A percentile compares a stretch with the other conserved stretches of the same genome.
These are phyloP conservation scores for Cynara cardunculus DNA, from an alignment of 129 eudicot species.

Conservation along the genomic window DNA sequence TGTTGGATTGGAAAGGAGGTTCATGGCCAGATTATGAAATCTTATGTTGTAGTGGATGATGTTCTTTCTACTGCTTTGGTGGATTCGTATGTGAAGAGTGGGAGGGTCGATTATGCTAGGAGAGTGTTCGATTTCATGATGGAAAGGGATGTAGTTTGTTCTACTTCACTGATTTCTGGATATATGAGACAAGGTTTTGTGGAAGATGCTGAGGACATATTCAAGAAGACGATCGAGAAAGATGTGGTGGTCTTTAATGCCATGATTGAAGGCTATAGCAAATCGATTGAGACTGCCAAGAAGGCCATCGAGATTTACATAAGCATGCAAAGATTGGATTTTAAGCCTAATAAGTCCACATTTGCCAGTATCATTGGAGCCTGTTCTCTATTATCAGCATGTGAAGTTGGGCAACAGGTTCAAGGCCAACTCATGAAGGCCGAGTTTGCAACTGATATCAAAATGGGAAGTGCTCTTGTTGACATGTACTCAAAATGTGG, in stretches of 20 bases:
- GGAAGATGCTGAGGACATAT: slow-evolving; percentile 69
- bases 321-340: slow-evolving; percentile 64
- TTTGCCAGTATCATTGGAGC: slow-evolving; percentile 88
- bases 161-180: slow-evolving; percentile 79
- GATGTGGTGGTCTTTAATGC: slow-evolving; percentile 93
- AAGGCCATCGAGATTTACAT: slow-evolving; percentile 62
- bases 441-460: slow-evolving; percentile 42
- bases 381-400: slow-evolving; percentile 55
- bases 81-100: slow-evolving; percentile 75
- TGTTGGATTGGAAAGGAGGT: slow-evolving; percentile 53
- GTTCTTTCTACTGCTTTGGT: slow-evolving; percentile 71
- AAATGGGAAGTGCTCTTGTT: slow-evolving; percentile 78
- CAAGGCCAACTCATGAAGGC: slow-evolving; percentile 73
- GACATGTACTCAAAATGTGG: slow-evolving; percentile 97
- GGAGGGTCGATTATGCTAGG: slow-evolving; percentile 62
- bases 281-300: slow-evolving; percentile 59
- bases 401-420: slow-evolving; percentile 76
- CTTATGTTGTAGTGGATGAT: slow-evolving; percentile 57
- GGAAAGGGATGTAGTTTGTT: slow-evolving; percentile 70
- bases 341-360: slow-evolving; percentile 73
- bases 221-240: slow-evolving; percentile 49
- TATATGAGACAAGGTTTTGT: slow-evolving; percentile 63
- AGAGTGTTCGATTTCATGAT: slow-evolving; percentile 74
- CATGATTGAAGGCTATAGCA: slow-evolving; percentile 98
- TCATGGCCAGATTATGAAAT: slow-evolving; percentile 80